Percentiles rank a stretch among this genome's conserved stretches.
phyloP scores from a whole-genome alignment of 495 filamentous ascomycete genomes.

The Sphaerosporella brunnea region DNA sequence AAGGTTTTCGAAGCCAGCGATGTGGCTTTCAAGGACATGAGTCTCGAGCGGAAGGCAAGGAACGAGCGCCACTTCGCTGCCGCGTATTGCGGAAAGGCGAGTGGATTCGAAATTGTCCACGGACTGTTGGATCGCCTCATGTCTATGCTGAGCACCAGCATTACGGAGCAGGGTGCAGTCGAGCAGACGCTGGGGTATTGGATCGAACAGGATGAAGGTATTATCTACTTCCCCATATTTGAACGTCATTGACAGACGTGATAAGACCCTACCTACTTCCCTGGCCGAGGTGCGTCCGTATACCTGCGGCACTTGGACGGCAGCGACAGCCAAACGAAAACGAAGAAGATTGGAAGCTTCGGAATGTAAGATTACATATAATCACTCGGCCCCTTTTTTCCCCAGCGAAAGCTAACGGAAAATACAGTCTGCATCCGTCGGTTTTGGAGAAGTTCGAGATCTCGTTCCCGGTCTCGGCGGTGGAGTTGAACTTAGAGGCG shows the following conservation, averaged over 20 bases:
- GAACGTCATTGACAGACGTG: too few species aligned
- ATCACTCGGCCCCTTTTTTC: constrained; percentile 1
- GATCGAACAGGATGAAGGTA: constrained; percentile 77
- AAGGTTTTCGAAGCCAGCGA: constrained; percentile 88
- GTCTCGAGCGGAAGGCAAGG: constrained; percentile 58
- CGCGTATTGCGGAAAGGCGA: constrained; percentile 88
- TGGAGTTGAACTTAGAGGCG: constrained; percentile 88
- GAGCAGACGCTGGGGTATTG: constrained; percentile 58
- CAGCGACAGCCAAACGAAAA: not conserved
- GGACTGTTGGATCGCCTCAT: constrained; percentile 82
- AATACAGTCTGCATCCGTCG: constrained; percentile 50
- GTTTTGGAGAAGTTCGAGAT: constrained; percentile 90
- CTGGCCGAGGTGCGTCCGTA: constrained; percentile 71
- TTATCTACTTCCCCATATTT: too few species aligned
- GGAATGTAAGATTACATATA: constrained; percentile 40
- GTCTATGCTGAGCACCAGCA: constrained; percentile 73
- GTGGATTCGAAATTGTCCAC: constrained; percentile 91
- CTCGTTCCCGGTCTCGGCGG: constrained; percentile 79
- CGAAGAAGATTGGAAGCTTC: constrained; percentile 55
- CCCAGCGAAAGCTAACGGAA: constrained; percentile 1
- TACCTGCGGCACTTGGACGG: constrained; percentile 39
- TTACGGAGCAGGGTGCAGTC: constrained; percentile 37
- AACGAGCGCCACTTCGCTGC: constrained; percentile 92
- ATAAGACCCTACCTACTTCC: constrained; percentile 71
- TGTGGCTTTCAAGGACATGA: constrained; percentile 70